A percentile compares a stretch with the other conserved stretches of the same genome.
These are phyloP conservation scores for Gonapodya sp. DNA, from an alignment of 192 early-diverging fungal genomes.

Conservation along the genomic window DNA sequence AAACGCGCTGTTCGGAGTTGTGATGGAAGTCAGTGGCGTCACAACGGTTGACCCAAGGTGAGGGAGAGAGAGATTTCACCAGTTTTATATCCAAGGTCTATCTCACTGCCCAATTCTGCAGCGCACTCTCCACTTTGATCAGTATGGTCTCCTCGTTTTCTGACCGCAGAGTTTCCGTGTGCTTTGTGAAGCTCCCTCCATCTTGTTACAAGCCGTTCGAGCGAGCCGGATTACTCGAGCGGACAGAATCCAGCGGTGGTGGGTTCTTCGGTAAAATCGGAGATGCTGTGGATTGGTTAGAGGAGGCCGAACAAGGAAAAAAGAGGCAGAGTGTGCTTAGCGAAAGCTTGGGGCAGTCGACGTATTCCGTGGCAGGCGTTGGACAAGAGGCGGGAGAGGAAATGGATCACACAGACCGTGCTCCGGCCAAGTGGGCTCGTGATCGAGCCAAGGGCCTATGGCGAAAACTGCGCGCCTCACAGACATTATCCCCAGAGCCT, in stretches of 20 bases:
- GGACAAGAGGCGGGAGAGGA: neutral
- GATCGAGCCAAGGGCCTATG: neutral
- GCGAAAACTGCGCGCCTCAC: neutral
- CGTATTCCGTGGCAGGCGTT: neutral
- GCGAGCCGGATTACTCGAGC: constrained; percentile 53
- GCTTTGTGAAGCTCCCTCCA: constrained; percentile 81
- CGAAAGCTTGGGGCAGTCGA: neutral
- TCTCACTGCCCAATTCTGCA: constrained; percentile 17
- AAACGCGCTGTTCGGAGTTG: neutral
- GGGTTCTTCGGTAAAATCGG: neutral
- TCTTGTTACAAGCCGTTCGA: constrained; percentile 59
- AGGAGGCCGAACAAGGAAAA: neutral
- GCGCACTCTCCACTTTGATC: constrained; percentile 73
- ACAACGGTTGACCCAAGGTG: constrained; percentile 78
- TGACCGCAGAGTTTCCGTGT: constrained; percentile 70
- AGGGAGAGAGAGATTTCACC: too few relatives aligned
- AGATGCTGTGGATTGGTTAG: neutral
- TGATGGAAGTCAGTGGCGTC: constrained; percentile 73
- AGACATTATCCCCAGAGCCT: neutral
- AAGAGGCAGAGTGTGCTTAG: neutral
- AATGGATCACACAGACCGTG: neutral
- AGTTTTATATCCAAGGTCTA: too few relatives aligned
- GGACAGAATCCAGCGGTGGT: neutral
- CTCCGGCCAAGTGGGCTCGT: neutral
- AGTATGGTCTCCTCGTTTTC: constrained; percentile 86